Evolutionary conservation across 2,329 filamentous ascomycete species (phyloP).

Genomic region (Epichloe gansuensis): DNA sequence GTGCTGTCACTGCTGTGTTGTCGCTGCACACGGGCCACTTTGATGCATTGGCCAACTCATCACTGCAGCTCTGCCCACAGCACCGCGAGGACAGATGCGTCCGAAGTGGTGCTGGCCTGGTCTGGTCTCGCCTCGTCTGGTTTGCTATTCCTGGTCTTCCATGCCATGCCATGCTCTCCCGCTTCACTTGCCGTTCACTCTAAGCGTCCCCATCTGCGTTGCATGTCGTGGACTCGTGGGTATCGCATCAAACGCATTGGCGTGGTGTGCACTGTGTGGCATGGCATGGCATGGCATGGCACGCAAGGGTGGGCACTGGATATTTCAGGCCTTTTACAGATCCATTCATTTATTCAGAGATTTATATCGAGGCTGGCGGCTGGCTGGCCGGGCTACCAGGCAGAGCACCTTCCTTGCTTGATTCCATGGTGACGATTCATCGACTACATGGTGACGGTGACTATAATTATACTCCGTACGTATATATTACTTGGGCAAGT

Average conservation of each 20-base stretch:
- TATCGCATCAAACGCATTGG: neutral
- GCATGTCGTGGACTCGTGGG: too few species aligned
- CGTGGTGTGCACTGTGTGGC: neutral
- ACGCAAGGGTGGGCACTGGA: neutral
- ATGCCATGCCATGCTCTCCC: neutral
- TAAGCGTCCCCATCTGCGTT: neutral
- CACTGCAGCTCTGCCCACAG: slow-evolving; percentile 27
- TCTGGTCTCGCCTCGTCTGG: neutral
- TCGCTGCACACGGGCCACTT: slow-evolving; percentile 28
- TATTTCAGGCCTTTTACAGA: too few species aligned
- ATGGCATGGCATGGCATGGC: neutral
- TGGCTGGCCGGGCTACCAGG: too few species aligned
- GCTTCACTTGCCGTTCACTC: slow-evolving; percentile 2
- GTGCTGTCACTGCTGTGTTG: slow-evolving; percentile 6
- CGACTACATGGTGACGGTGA: too few species aligned
- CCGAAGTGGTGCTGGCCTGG: neutral
- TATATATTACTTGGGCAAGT: too few species aligned
- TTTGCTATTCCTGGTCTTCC: neutral
- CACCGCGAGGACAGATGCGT: slow-evolving; percentile 8
- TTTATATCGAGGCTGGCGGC: neutral
- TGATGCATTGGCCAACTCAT: slow-evolving; percentile 32
- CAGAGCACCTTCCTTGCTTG: too few species aligned
- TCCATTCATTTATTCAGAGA: neutral
- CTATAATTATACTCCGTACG: too few species aligned
- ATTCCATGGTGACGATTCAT: too few species aligned